Conservation (phyloP, 2,329 filamentous ascomycete species). For the Aspergillus bombycis region DNA sequence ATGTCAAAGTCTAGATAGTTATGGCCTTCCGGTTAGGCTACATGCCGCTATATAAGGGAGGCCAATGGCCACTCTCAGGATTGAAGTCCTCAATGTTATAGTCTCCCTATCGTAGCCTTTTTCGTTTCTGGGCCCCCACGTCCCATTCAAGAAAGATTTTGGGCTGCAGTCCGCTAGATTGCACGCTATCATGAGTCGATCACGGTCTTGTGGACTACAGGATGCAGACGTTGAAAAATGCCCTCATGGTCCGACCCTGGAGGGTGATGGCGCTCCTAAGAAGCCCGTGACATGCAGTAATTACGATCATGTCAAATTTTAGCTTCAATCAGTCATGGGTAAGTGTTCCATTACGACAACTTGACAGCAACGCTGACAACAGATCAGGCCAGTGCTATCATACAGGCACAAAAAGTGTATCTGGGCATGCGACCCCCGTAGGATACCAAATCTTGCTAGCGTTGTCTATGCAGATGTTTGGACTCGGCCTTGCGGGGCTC, state of each 20-base stretch:
- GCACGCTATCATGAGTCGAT: slow-evolving; percentile 6
- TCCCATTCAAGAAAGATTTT: neutral
- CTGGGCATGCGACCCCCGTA: slow-evolving; percentile 41
- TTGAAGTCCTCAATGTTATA: neutral
- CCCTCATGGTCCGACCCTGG: slow-evolving; percentile 5
- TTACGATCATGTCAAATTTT: slow-evolving; percentile 53
- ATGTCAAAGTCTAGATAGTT: neutral
- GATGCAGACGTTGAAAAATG: slow-evolving; percentile 18
- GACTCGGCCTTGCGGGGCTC: slow-evolving; percentile 44
- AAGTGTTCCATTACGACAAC: neutral
- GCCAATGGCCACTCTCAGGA: neutral
- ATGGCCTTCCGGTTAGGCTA: neutral
- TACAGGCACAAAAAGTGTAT: slow-evolving; percentile 43
- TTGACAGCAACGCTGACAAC: neutral
- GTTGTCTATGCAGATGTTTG: slow-evolving; percentile 42
- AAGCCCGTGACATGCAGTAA: slow-evolving; percentile 40
- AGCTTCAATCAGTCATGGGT: slow-evolving; percentile 44
- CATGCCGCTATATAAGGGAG: slow-evolving; percentile 10
- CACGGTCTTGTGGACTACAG: slow-evolving; percentile 6
- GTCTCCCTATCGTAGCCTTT: neutral
- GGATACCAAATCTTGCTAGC: slow-evolving; percentile 42
- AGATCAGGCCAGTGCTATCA: slow-evolving; percentile 46
- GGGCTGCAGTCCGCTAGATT: neutral
- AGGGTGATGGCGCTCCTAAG: slow-evolving; percentile 12
- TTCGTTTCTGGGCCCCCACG: neutral